Percentiles rank a stretch among this genome's conserved stretches.
These are phyloP conservation scores for Solanum ossicruentum DNA, from an alignment of 257 asterid species.

Conservation along the genomic window DNA sequence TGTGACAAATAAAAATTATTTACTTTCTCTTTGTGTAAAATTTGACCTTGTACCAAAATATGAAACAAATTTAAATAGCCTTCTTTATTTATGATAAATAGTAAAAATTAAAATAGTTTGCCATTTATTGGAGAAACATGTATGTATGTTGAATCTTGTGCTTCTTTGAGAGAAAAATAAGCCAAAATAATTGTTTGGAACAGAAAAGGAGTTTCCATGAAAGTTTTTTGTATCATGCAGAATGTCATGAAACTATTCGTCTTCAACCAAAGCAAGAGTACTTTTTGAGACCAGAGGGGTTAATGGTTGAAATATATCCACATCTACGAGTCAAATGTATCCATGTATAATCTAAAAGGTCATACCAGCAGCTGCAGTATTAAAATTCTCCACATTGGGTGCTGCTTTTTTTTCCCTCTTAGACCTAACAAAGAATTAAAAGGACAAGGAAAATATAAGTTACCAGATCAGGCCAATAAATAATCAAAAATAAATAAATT, in stretches of 20 bases:
- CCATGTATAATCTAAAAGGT: not conserved
- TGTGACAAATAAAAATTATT: not conserved
- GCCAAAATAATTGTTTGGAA: not conserved
- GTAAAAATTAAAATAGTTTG: not conserved
- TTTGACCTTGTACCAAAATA: not conserved
- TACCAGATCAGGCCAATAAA: not conserved
- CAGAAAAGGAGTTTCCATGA: not conserved
- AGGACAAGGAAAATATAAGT: too few species aligned
- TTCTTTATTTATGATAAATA: not conserved
- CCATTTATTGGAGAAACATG: too few species aligned
- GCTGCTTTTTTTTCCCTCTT: constrained; percentile 55
- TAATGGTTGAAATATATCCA: not conserved
- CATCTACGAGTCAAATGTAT: not conserved
- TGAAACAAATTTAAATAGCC: not conserved
- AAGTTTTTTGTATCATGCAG: not conserved
- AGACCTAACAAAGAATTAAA: constrained; percentile 40
- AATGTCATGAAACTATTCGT: not conserved
- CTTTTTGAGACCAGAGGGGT: not conserved
- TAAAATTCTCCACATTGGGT: constrained; percentile 54
- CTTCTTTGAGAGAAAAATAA: not conserved
- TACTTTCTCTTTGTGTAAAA: not conserved
- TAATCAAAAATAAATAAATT: not conserved
- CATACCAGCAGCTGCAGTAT: constrained; percentile 64
- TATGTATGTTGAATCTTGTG: not conserved
- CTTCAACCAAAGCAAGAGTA: not conserved